Evolutionary conservation across 2,329 filamentous ascomycete genomes (phyloP).

Genomic region (Trichoderma simmonsii): DNA sequence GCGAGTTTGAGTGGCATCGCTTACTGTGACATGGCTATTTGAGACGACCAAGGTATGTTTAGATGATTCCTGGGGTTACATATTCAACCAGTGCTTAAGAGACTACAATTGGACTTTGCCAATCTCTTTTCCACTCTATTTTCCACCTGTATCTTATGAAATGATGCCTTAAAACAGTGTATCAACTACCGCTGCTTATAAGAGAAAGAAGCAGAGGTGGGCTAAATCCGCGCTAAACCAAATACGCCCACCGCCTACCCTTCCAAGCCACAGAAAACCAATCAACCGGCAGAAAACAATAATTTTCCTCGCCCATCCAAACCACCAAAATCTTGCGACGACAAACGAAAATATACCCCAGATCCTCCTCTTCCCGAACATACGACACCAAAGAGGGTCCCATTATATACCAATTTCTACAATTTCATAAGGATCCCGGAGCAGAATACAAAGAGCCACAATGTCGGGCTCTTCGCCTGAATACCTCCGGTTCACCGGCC

Average conservation of each 20-base stretch:
- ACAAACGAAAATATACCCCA: not conserved
- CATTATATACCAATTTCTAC: not conserved
- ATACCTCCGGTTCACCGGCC: conserved; percentile 75
- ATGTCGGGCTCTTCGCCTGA: conserved; percentile 46
- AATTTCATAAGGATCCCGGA: not conserved
- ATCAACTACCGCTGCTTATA: not conserved
- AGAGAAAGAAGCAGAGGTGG: not conserved
- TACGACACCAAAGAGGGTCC: not conserved
- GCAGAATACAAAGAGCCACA: not conserved
- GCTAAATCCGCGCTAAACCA: not conserved
- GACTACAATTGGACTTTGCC: not conserved
- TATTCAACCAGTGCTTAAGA: not conserved
- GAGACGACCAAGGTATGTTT: not conserved
- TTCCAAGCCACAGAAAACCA: conserved; percentile 3
- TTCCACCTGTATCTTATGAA: not conserved
- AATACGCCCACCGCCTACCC: conserved; percentile 12
- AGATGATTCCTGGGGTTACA: not conserved
- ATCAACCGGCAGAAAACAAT: conserved; percentile 17
- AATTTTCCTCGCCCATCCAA: conserved; percentile 13
- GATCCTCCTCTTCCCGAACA: not conserved
- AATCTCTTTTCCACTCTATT: not conserved
- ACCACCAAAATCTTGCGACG: conserved; percentile 17
- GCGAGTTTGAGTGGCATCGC: not conserved
- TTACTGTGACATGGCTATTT: not conserved
- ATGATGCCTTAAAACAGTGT: not conserved